These are phyloP conservation scores for Xylariaceae sp. DNA, from an alignment of 2,329 filamentous ascomycete genomes.

Conservation along the genomic window DNA sequence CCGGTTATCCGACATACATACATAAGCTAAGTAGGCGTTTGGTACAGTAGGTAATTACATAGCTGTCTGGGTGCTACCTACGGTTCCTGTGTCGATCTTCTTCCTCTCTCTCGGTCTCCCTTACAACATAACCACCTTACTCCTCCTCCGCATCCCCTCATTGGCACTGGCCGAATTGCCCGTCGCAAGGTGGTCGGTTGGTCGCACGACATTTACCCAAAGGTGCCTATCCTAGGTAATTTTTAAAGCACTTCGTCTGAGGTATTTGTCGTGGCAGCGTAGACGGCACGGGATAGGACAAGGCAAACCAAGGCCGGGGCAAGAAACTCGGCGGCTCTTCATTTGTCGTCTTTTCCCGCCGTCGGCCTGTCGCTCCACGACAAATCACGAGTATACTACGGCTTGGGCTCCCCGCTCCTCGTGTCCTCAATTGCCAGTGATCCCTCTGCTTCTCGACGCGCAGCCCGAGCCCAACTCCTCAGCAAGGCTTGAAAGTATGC, in stretches of 20 bases:
- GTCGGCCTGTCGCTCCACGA: neutral
- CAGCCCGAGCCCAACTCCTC: conserved; percentile 10
- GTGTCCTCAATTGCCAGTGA: neutral
- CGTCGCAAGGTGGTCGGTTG: neutral
- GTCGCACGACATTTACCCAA: neutral
- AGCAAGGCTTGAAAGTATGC: conserved; percentile 35
- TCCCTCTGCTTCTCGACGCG: conserved; percentile 1
- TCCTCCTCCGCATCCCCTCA: neutral
- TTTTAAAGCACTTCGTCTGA: neutral
- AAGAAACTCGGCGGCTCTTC: too few species aligned
- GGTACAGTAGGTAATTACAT: too few species aligned
- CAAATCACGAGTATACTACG: neutral
- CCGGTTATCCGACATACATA: neutral
- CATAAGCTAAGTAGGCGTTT: too few species aligned
- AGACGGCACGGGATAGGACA: neutral
- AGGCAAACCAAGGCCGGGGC: neutral
- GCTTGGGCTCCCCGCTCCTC: neutral
- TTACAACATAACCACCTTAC: conserved; percentile 5
- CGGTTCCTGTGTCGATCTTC: neutral
- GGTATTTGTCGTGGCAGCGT: neutral
- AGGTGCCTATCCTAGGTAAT: neutral
- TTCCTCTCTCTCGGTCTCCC: neutral
- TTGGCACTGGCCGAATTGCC: neutral
- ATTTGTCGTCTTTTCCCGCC: neutral
- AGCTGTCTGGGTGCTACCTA: neutral